Percentiles rank a stretch among this genome's conserved stretches.
Conservation (phyloP, 1,139 yeast genomes). For the Lodderomyces metapsilosis region DNA sequence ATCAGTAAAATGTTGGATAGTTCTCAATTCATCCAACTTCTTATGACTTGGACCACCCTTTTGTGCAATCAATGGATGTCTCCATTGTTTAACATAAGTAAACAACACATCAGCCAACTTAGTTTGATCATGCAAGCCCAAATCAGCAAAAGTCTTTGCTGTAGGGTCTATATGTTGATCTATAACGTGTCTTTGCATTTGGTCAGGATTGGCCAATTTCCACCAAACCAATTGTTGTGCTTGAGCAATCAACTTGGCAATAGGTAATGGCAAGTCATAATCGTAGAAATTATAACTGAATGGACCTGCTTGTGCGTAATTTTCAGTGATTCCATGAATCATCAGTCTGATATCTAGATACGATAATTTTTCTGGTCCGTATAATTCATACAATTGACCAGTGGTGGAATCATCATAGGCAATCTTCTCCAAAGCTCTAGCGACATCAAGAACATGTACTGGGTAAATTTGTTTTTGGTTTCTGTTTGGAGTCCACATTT, state of each 20-base stretch:
- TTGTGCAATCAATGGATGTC: conserved; percentile 52
- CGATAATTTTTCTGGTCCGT: conserved; percentile 70
- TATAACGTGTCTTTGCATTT: conserved; percentile 71
- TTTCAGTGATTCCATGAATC: conserved; percentile 64
- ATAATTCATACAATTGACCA: conserved; percentile 74
- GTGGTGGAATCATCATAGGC: conserved; percentile 80
- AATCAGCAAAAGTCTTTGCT: conserved; percentile 68
- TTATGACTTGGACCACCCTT: conserved; percentile 45
- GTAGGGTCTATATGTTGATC: conserved; percentile 62
- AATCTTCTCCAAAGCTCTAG: conserved; percentile 73
- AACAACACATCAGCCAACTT: conserved; percentile 68
- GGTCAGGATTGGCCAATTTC: conserved; percentile 71
- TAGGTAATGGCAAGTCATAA: conserved; percentile 31
- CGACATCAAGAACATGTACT: conserved; percentile 76
- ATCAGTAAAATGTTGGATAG: conserved; percentile 43
- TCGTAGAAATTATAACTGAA: conserved; percentile 37
- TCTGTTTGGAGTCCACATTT: conserved; percentile 63
- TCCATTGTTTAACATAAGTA: conserved; percentile 58
- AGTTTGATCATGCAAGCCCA: conserved; percentile 65
- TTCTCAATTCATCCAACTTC: conserved; percentile 45
- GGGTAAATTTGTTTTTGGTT: conserved; percentile 68
- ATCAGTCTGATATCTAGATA: conserved; percentile 66
- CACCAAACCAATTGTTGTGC: conserved; percentile 62
- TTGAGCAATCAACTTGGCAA: conserved; percentile 46
- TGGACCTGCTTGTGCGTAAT: conserved; percentile 55